These are phyloP conservation scores for Hanseniaspora hatyaiensis DNA, from an alignment of 805 yeast genomes.

Conservation along the genomic window DNA sequence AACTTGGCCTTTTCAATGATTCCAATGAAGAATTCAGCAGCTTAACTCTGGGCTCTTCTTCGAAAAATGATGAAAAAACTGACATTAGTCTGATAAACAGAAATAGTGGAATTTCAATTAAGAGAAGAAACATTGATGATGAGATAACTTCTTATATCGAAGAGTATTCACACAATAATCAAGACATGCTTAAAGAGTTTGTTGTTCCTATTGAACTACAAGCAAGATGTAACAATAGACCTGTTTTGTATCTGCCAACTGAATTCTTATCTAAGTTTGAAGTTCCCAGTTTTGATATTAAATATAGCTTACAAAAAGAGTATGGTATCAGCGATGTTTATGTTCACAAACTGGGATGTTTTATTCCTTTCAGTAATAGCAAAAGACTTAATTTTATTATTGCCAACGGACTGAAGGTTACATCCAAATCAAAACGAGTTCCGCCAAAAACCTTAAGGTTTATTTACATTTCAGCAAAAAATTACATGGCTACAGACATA, in stretches of 20 bases:
- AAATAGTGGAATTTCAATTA: neutral
- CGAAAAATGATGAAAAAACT: too few relatives aligned
- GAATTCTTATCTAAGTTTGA: slow-evolving; percentile 10
- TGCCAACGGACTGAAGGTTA: slow-evolving; percentile 48
- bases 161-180: neutral
- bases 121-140: neutral
- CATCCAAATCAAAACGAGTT: slow-evolving; percentile 52
- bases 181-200: neutral
- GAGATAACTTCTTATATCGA: slow-evolving; percentile 1
- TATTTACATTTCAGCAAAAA: slow-evolving; percentile 37
- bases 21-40: neutral
- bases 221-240: slow-evolving; percentile 38
- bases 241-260: slow-evolving; percentile 41
- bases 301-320: slow-evolving; percentile 39
- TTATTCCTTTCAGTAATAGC: slow-evolving; percentile 48
- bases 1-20: neutral
- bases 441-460: slow-evolving; percentile 38
- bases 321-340: slow-evolving; percentile 2
- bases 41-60: too few relatives aligned
- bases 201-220: slow-evolving; percentile 16
- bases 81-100: too few relatives aligned
- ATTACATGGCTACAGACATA: neutral
- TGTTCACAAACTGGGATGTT: slow-evolving; percentile 41
- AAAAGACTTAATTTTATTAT: slow-evolving; percentile 20
- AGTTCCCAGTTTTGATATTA: slow-evolving; percentile 35